Evolutionary conservation across 495 filamentous ascomycete species (phyloP), one percentile per base, ranked within the genome.

Genomic region (Penicillium coprophilum): DNA sequence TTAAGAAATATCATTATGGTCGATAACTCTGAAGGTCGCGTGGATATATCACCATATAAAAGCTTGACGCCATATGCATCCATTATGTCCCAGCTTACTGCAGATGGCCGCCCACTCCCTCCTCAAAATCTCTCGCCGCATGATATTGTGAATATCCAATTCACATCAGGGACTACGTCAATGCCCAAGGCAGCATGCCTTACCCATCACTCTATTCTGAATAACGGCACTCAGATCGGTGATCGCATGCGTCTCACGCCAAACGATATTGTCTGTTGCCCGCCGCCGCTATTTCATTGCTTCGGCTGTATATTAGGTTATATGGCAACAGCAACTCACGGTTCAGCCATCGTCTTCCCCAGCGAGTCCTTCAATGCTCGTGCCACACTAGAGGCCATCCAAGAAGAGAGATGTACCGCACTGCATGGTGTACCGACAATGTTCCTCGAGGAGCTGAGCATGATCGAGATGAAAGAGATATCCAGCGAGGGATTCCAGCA

Each of bases 391-490:
- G 64, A 82, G 46, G 73, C 88, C 45, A 85, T 91, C 2, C 86
- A 87, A 60, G 87, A 88, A 59, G 86, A 94, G 63, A 75, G 74
- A 30, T 91, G 85, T 45, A 96, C 91, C 0, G 93, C 91, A 0
- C 80, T 97, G 0, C 92, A 98, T 71, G 94, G 94, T 32, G 94
- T 98, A 0, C 86, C 92, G 10, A 97, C 93, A 19, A 98, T 98
- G 94, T 96, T 98, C 67, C 80, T 92, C 9, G 86, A 90, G n/a
- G 85, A 93, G 62, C 78, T 97, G 8, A 86, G 89, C 57, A 76
- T 94, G 1, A 77, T 96, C 6, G 76, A 83, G 19, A 64, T 75
- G 23, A 79, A 82, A 10, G 71, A 77, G 28, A 67, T 85, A 2
- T 71, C 78, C 0, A 50, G 77, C 46, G 69, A 78, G 17, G 88